Evolutionary conservation across 305 asterid species (phyloP).

Genomic region (Salvia sclarea): DNA sequence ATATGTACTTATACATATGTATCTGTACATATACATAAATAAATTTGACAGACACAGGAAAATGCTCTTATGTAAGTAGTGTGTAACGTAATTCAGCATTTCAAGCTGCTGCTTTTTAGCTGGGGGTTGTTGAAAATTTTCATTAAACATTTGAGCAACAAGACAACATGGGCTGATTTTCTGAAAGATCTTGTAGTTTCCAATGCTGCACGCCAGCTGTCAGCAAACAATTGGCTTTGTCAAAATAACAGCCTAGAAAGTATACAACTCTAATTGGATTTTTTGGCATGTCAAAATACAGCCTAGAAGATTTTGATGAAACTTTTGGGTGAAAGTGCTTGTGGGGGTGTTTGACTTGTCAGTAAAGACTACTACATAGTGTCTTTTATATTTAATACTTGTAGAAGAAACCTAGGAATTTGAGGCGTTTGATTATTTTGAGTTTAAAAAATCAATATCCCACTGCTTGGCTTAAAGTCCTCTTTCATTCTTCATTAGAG

Average conservation of each 20-base stretch:
- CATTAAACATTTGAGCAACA: slow-evolving; percentile 1
- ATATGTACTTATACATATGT: too few species aligned
- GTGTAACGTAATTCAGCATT: too few species aligned
- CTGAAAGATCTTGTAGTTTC: not conserved
- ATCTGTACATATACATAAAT: too few species aligned
- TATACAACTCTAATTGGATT: not conserved
- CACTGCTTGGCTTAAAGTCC: not conserved
- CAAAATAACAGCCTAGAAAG: not conserved
- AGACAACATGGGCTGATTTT: not conserved
- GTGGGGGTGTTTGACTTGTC: not conserved
- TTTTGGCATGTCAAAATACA: not conserved
- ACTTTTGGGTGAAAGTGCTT: not conserved
- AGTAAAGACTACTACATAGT: not conserved
- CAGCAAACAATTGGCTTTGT: not conserved
- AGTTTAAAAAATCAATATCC: not conserved
- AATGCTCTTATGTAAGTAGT: too few species aligned
- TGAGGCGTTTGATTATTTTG: not conserved
- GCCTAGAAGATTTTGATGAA: not conserved
- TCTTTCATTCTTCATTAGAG: not conserved
- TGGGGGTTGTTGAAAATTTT: too few species aligned
- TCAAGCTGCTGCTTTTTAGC: too few species aligned
- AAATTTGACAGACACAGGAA: too few species aligned
- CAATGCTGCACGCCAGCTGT: not conserved
- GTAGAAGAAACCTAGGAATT: not conserved
- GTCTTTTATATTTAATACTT: not conserved